These are phyloP conservation scores for Ormosia semicastrata DNA, from an alignment of 306 rosid genomes.

Conservation along the genomic window DNA sequence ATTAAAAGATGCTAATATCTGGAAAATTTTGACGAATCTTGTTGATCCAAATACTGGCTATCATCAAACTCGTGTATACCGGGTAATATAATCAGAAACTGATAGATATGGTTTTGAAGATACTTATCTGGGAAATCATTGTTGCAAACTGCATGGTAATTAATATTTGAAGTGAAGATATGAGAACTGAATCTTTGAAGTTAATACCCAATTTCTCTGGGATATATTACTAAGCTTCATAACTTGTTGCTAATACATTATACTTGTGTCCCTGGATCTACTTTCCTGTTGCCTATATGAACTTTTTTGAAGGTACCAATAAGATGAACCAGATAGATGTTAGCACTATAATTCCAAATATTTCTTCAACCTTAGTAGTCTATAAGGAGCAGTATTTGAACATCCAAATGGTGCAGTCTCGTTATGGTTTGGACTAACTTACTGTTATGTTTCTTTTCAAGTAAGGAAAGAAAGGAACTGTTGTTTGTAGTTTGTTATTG, in stretches of 20 bases:
- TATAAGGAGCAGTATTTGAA: slow-evolving; percentile 20
- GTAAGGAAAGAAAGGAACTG: slow-evolving; percentile 20
- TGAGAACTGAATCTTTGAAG: background rate
- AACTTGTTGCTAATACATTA: slow-evolving; percentile 18
- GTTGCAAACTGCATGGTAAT: slow-evolving; percentile 15
- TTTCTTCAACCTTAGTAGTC: background rate
- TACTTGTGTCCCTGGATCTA: background rate
- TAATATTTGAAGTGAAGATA: background rate
- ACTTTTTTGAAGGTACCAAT: background rate
- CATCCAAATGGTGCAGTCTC: background rate
- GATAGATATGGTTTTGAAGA: slow-evolving; percentile 7
- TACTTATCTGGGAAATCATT: background rate
- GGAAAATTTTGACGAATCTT: slow-evolving; percentile 81
- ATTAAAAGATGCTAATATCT: slow-evolving; percentile 80
- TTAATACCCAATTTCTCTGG: background rate
- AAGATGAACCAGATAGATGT: background rate
- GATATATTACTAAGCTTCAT: slow-evolving; percentile 13
- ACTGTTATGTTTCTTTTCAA: background rate
- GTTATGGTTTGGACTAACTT: slow-evolving; percentile 10
- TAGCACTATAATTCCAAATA: background rate
- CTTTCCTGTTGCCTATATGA: background rate
- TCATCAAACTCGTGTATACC: slow-evolving; percentile 60
- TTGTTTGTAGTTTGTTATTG: slow-evolving; percentile 6
- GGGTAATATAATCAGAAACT: slow-evolving; percentile 52
- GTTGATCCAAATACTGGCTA: slow-evolving; percentile 79